Evolutionary conservation across 352 stramenopile genomes (phyloP).

Genomic region (Pythium biforme): DNA sequence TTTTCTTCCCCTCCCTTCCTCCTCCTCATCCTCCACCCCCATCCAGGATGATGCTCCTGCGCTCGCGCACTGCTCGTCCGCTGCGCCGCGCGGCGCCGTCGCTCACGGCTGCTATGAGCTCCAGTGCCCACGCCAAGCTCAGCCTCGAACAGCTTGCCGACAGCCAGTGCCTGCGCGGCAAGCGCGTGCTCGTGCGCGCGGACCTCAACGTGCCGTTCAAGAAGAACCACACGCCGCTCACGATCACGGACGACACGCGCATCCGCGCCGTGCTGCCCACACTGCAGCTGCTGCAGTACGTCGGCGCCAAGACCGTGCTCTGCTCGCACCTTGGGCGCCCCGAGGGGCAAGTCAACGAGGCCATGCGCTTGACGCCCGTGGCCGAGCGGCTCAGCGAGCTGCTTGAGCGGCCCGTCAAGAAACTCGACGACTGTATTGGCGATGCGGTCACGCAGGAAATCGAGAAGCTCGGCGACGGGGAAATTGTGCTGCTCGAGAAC

Average conservation of each 20-base stretch:
- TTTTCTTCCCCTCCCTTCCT: not conserved
- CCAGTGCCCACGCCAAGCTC: constrained; percentile 60
- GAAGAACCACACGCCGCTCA: constrained; percentile 84
- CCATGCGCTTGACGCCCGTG: constrained; percentile 89
- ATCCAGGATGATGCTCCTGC: constrained; percentile 18
- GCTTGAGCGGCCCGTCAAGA: constrained; percentile 89
- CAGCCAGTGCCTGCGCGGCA: constrained; percentile 85
- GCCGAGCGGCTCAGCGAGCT: constrained; percentile 92
- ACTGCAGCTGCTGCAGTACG: constrained; percentile 89
- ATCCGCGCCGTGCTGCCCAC: constrained; percentile 96
- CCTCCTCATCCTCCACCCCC: not conserved
- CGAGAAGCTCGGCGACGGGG: constrained; percentile 81
- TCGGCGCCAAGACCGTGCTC: constrained; percentile 94
- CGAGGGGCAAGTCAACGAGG: constrained; percentile 87
- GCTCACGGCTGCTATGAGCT: constrained; percentile 36
- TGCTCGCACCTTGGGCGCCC: constrained; percentile 97
- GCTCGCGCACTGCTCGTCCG: constrained; percentile 5
- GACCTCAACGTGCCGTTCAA: constrained; percentile 99
- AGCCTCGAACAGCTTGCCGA: constrained; percentile 64
- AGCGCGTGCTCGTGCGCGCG: constrained; percentile 97
- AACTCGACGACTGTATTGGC: constrained; percentile 95
- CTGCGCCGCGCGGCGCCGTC: constrained; percentile 11
- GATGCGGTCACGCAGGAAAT: constrained; percentile 86
- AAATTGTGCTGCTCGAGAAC: constrained; percentile 93
- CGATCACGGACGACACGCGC: constrained; percentile 96